Conservation (phyloP, 768 basidiomycete genomes). For the Xerocomus potaroensis region DNA sequence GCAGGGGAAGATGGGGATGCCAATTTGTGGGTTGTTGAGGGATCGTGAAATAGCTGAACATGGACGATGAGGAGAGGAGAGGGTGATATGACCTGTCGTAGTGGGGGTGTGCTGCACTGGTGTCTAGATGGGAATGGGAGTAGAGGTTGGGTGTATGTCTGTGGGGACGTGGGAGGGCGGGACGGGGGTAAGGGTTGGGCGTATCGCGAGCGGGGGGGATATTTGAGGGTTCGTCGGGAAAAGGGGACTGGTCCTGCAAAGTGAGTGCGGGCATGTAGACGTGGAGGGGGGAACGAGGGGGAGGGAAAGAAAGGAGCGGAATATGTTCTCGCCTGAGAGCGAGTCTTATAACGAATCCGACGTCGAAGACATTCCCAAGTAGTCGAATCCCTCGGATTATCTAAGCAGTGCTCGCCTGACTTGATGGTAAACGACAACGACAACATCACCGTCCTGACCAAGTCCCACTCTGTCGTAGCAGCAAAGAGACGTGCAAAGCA, state of each 20-base stretch:
- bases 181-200: conserved; percentile 22
- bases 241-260: background rate
- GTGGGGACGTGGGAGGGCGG: conserved; percentile 13
- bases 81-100: conserved; percentile 16
- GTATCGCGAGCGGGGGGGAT: conserved; percentile 3
- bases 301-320: conserved; percentile 21
- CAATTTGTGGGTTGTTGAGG: conserved; percentile 21
- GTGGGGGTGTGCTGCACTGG: background rate
- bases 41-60: conserved; percentile 27
- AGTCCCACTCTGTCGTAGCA: conserved; percentile 57
- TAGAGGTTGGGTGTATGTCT: conserved; percentile 15
- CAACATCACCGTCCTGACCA: conserved; percentile 57
- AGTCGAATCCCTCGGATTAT: conserved; percentile 24
- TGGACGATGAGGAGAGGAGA: conserved; percentile 16
- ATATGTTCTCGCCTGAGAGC: conserved; percentile 34
- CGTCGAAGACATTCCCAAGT: conserved; percentile 25
- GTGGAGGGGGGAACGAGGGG: background rate
- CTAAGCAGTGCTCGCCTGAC: conserved; percentile 20
- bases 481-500: conserved; percentile 63
- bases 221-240: conserved; percentile 4
- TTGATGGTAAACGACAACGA: no score
- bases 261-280: conserved; percentile 29
- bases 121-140: conserved; percentile 26
- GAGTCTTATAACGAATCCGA: conserved; percentile 29
- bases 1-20: conserved; percentile 33